These are phyloP conservation scores for Paramyrothecium sp. DNA, from an alignment of 2,329 filamentous ascomycete species.

Conservation along the genomic window DNA sequence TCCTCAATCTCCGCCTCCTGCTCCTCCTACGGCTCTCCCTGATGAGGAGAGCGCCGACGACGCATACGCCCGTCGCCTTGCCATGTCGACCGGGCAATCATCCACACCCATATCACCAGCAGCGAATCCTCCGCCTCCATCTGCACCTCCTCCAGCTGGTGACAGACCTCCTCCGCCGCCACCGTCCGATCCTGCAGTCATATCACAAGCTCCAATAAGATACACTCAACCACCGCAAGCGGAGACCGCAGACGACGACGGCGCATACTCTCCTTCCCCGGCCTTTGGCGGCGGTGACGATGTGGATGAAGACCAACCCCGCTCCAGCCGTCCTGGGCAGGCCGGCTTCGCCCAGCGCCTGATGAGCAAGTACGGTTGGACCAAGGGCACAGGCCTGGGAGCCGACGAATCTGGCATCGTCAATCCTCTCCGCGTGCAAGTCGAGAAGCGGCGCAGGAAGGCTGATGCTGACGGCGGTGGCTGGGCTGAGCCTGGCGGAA, in stretches of 20 bases:
- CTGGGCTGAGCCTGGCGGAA: slow-evolving; percentile 66
- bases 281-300: slow-evolving; percentile 44
- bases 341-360: slow-evolving; percentile 82
- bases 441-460: slow-evolving; percentile 82
- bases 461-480: slow-evolving; percentile 78
- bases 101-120: slow-evolving; percentile 28
- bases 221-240: slow-evolving; percentile 46
- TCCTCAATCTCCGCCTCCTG: slow-evolving; percentile 46
- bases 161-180: slow-evolving; percentile 29
- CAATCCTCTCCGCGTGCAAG: slow-evolving; percentile 76
- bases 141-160: slow-evolving; percentile 20
- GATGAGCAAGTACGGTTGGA: slow-evolving; percentile 94
- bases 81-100: slow-evolving; percentile 46
- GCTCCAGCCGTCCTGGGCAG: slow-evolving; percentile 72
- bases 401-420: slow-evolving; percentile 80
- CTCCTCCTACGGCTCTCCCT: slow-evolving; percentile 24
- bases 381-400: slow-evolving; percentile 82
- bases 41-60: slow-evolving; percentile 65
- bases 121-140: slow-evolving; percentile 14
- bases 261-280: slow-evolving; percentile 41
- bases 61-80: slow-evolving; percentile 63
- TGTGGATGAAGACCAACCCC: slow-evolving; percentile 38
- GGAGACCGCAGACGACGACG: slow-evolving; percentile 35
- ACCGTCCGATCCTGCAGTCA: slow-evolving; percentile 52
- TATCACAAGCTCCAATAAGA: slow-evolving; percentile 75